Evolutionary conservation across 2,329 filamentous ascomycete genomes (phyloP), one percentile per base, ranked within the genome.

Genomic region (Aspergillus carbonarius): DNA sequence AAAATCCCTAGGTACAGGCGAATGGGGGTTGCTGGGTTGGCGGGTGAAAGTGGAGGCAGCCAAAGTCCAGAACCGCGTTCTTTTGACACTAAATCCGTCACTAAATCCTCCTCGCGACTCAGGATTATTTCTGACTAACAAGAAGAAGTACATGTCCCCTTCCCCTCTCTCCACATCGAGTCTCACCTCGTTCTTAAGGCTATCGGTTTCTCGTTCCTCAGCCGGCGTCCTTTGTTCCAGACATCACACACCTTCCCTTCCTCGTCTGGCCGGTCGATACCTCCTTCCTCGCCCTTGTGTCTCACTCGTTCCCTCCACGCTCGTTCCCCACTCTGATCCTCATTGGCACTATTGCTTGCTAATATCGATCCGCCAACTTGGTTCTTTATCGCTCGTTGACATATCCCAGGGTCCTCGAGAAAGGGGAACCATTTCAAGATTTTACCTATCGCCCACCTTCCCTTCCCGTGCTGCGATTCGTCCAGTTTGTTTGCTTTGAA

Each of bases 401-500:
- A 30, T 18, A 42, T 42, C 39, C 12, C n/a, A 27, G 44, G 23
- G n/a, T 27, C 13, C 44, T 30, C 25, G 27, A 48, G 8, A 30
- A 48, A 32, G 44, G 44, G n/a, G 44, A 27, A 27, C 25, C 15
- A 30, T 27, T 30, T 48, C 9, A 48, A 12, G 15, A 18, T 48
- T 20, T 25, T 18, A 54, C 27, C 10, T 23, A 9, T 13, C 18
- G 20, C n/a, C 32, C 18, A 15, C 25, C 25, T 42, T 23, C 12
- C 13, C 42, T n/a, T 54, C 13, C 25, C 10, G n/a, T 30, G 12
- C 5, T n/a, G 15, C 25, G 20, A 34, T 44, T 54, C 40, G 39
- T 27, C 25, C 40, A 40, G 40, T 13, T 55, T 62, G 60, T 62
- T 62, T 60, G 60, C 60, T 60, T 59, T 57, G 57, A 60, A 44